Conservation (phyloP, 345 rosid genomes). For the Gossypioides kirkii region DNA sequence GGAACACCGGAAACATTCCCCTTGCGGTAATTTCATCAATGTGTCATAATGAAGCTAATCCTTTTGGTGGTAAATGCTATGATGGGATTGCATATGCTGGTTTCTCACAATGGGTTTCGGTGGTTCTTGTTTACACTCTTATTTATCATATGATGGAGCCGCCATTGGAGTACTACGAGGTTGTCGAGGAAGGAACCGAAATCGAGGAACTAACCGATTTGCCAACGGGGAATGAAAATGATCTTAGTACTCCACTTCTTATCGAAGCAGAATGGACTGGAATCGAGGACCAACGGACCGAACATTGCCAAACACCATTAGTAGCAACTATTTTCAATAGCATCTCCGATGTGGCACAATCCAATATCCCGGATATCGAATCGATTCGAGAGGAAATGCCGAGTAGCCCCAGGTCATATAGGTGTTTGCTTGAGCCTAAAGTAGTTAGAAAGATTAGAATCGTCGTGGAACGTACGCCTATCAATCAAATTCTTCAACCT, state of each 20-base stretch:
- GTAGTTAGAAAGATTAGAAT: conserved; percentile 22
- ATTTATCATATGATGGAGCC: conserved; percentile 56
- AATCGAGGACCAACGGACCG: conserved; percentile 25
- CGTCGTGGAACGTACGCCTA: conserved; percentile 22
- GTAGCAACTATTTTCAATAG: conserved; percentile 27
- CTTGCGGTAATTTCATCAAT: conserved; percentile 30
- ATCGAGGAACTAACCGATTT: conserved; percentile 14
- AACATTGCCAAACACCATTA: conserved; percentile 33
- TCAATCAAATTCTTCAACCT: conserved; percentile 27
- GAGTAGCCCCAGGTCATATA: conserved; percentile 14
- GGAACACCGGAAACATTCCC: conserved; percentile 39
- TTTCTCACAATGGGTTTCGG: conserved; percentile 42
- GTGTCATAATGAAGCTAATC: conserved; percentile 23
- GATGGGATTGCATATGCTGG: conserved; percentile 40
- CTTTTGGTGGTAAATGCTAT: conserved; percentile 25
- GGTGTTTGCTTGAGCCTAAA: conserved; percentile 28
- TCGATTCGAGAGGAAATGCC: conserved; percentile 2
- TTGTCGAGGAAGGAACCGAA: conserved; percentile 19
- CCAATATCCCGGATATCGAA: conserved; percentile 9
- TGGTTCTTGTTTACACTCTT: conserved; percentile 36
- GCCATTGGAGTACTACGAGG: conserved; percentile 25
- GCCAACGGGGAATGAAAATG: background rate
- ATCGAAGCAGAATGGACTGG: conserved; percentile 41
- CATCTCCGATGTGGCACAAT: conserved; percentile 9
- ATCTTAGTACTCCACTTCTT: conserved; percentile 28